Evolutionary conservation across 805 yeast genomes (phyloP), one percentile per base, ranked within the genome.

Genomic region (Cyberlindnera veronae): DNA sequence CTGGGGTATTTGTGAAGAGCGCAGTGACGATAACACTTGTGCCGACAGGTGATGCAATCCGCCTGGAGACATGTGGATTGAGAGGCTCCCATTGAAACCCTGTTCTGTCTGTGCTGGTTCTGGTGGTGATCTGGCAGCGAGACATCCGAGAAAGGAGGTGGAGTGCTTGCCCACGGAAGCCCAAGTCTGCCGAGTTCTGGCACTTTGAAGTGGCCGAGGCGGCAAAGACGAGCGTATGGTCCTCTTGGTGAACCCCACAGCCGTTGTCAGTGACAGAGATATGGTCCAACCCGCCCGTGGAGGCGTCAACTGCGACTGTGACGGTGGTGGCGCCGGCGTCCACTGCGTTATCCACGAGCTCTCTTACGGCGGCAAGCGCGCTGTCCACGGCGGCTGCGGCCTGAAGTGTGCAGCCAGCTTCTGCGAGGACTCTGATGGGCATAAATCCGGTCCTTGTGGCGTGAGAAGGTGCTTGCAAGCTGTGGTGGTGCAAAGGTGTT

Each of bases 311-410:
- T 32, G 85, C 95, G n/a, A 90, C 74, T 35, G 36, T 15, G 8
- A 48, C 34, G 38, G 71, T 58, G 1, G 86, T 69, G 11, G 93
- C 68, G 0, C 71, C 67, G 0, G 97, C 95, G 59, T 90, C 97
- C 10, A 90, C 77, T 9, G 93, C 74, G 64, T 90, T 90, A 60
- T 90, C 98, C 42, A 91, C 63, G 64, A 91, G 66, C 60, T 90
- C 98, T 58, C 90, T 90, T 34, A 90, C 66, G 0, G 96, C 97
- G 58, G 88, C 89, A 7, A 86, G 81, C 0, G 97, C 96, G 6
- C 87, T 32, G 14, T 35, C 41, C 6, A 45, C 29, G 2, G 44
- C 20, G n/a, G 42, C 32, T 2, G 28, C 15, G 2, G 46, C 36
- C n/a, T 28, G 18, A 18, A 28, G 30, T 13, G 17, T 15, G 19